These are phyloP conservation scores for Glomus cerebriforme DNA, from an alignment of 192 early-diverging fungal genomes.

Conservation along the genomic window DNA sequence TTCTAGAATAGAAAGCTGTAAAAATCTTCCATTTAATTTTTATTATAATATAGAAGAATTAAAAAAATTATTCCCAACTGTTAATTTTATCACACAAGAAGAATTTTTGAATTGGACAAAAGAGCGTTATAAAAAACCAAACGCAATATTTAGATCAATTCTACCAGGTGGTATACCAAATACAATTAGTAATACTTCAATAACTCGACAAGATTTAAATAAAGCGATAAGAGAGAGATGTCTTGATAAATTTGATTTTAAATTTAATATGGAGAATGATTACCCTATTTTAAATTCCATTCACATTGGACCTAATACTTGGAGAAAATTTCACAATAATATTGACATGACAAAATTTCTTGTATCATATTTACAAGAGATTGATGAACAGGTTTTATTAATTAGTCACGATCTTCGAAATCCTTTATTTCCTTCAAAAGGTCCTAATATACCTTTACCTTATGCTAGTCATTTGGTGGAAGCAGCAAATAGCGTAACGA, in stretches of 20 bases:
- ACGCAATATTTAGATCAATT: background rate
- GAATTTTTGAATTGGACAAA: background rate
- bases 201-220: background rate
- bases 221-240: background rate
- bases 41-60: slow-evolving; percentile 14
- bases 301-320: background rate
- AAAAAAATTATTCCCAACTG: background rate
- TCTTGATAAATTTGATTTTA: background rate
- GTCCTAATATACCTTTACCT: background rate
- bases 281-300: background rate
- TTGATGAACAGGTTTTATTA: background rate
- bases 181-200: background rate
- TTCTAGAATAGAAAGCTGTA: background rate
- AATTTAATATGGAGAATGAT: background rate
- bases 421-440: background rate
- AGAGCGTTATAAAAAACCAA: background rate
- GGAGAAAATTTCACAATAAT: background rate
- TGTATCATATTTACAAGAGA: background rate
- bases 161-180: background rate
- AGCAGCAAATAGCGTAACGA: background rate
- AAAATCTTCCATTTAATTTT: background rate
- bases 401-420: background rate
- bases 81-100: background rate
- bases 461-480: background rate
- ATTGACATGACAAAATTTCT: background rate